A percentile compares a stretch with the other conserved stretches of the same genome.
Conservation (phyloP, 805 yeast species). For the Candida pini region DNA sequence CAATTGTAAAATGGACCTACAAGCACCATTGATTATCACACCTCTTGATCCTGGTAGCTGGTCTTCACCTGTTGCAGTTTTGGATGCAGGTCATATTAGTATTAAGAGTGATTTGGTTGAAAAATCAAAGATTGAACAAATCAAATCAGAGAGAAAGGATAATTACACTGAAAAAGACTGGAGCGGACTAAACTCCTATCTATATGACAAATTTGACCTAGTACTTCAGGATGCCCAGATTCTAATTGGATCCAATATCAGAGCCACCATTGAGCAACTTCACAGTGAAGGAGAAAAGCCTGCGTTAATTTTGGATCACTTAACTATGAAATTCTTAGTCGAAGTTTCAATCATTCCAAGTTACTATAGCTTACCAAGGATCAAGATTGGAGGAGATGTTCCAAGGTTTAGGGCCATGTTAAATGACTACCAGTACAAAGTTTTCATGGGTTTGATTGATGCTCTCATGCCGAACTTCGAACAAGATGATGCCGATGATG, state of each 20-base stretch:
- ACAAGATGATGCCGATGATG: conserved; percentile 9
- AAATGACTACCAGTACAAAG: conserved; percentile 87
- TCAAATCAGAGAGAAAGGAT: conserved; percentile 54
- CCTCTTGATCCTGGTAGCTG: conserved; percentile 78
- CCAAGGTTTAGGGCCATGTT: conserved; percentile 67
- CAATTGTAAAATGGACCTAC: conserved; percentile 79
- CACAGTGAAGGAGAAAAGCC: conserved; percentile 42
- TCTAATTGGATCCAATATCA: conserved; percentile 76
- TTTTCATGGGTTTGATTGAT: conserved; percentile 73
- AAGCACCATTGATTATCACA: conserved; percentile 84
- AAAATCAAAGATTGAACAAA: conserved; percentile 57
- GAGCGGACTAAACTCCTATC: conserved; percentile 63
- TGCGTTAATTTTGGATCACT: conserved; percentile 66
- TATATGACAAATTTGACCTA: conserved; percentile 85
- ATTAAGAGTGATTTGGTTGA: conserved; percentile 77
- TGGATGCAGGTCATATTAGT: conserved; percentile 95
- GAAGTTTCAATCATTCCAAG: conserved; percentile 85
- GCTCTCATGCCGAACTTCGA: conserved; percentile 56
- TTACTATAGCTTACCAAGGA: conserved; percentile 65
- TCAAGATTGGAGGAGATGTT: conserved; percentile 70
- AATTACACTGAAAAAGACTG: conserved; percentile 64
- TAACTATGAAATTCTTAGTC: conserved; percentile 65
- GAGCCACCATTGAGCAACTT: conserved; percentile 69
- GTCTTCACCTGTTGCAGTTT: conserved; percentile 81
- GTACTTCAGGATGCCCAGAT: conserved; percentile 81